Evolutionary conservation across 495 filamentous ascomycete species (phyloP).

Genomic region (Podospora tetraspora): DNA sequence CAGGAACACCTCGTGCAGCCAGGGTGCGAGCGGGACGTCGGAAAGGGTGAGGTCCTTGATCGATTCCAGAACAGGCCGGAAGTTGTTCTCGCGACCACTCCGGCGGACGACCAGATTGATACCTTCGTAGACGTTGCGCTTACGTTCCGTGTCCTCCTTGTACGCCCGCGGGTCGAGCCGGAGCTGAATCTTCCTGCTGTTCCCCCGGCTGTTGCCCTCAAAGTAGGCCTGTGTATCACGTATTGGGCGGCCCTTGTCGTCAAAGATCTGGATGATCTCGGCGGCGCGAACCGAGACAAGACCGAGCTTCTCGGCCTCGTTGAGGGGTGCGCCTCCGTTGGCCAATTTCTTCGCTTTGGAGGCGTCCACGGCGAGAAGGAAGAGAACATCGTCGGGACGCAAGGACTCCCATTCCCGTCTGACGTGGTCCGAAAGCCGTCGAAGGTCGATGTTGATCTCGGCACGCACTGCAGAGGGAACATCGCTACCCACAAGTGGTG

Average conservation of each 20-base stretch:
- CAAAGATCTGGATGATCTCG: slow-evolving; percentile 79
- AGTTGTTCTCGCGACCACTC: slow-evolving; percentile 90
- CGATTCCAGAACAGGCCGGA: slow-evolving; percentile 87
- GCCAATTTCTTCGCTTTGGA: slow-evolving; percentile 47
- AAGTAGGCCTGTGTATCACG: slow-evolving; percentile 51
- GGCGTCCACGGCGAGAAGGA: slow-evolving; percentile 69
- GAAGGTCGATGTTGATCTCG: slow-evolving; percentile 85
- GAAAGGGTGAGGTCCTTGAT: slow-evolving; percentile 82
- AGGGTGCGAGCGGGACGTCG: slow-evolving; percentile 78
- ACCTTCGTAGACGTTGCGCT: slow-evolving; percentile 71
- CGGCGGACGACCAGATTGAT: slow-evolving; percentile 86
- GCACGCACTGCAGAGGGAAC: slow-evolving; percentile 81
- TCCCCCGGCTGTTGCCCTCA: slow-evolving; percentile 39
- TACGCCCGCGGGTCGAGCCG: slow-evolving; percentile 76
- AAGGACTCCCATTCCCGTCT: slow-evolving; percentile 88
- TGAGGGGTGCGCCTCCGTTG: slow-evolving; percentile 47
- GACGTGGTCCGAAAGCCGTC: slow-evolving; percentile 64
- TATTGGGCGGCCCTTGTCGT: slow-evolving; percentile 77
- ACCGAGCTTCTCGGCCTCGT: slow-evolving; percentile 55
- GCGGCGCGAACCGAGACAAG: slow-evolving; percentile 73
- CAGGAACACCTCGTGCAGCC: slow-evolving; percentile 95
- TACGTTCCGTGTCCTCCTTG: slow-evolving; percentile 72
- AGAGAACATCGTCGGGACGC: slow-evolving; percentile 84
- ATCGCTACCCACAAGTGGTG: slow-evolving; percentile 76
- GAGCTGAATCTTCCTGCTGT: slow-evolving; percentile 66